phyloP scores from a whole-genome alignment of 192 early-diverging fungal species.

The Backusella macrospora region DNA sequence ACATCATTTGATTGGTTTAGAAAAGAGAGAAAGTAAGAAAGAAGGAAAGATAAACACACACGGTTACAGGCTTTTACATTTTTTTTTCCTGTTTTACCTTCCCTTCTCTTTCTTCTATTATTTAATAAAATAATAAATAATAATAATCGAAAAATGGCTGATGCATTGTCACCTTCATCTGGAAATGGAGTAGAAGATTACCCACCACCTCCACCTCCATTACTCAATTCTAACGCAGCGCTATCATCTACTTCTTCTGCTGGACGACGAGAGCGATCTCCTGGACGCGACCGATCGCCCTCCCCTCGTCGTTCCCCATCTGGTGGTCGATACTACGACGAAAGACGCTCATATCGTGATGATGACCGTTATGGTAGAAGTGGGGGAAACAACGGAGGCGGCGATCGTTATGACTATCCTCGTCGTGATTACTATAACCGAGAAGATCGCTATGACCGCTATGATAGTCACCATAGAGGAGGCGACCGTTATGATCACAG shows the following conservation, averaged over 20 bases:
- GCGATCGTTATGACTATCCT: constrained; percentile 36
- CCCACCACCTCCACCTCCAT: constrained; percentile 16
- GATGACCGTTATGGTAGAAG: constrained; percentile 20
- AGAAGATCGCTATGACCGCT: constrained; percentile 26
- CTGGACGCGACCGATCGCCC: constrained; percentile 26
- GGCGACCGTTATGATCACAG: constrained; percentile 31
- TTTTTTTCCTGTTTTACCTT: not conserved
- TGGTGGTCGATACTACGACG: constrained; percentile 26
- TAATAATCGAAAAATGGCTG: constrained; percentile 11
- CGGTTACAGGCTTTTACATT: not conserved
- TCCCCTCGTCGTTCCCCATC: constrained; percentile 31
- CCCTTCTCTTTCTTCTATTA: not conserved
- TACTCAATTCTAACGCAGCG: not conserved
- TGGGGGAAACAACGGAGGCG: constrained; percentile 18
- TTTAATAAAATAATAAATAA: too few species aligned
- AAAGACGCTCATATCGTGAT: constrained; percentile 20
- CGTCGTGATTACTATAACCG: constrained; percentile 1
- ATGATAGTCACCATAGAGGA: constrained; percentile 10
- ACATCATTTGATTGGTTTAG: not conserved
- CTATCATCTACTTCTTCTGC: not conserved
- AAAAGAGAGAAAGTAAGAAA: not conserved
- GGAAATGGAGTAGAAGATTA: constrained; percentile 3
- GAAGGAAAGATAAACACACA: not conserved
- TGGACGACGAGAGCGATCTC: constrained; percentile 6
- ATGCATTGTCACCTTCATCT: constrained; percentile 16